These are phyloP conservation scores for Aspergillus tamarii DNA, from an alignment of 2,329 filamentous ascomycete species.

Conservation along the genomic window DNA sequence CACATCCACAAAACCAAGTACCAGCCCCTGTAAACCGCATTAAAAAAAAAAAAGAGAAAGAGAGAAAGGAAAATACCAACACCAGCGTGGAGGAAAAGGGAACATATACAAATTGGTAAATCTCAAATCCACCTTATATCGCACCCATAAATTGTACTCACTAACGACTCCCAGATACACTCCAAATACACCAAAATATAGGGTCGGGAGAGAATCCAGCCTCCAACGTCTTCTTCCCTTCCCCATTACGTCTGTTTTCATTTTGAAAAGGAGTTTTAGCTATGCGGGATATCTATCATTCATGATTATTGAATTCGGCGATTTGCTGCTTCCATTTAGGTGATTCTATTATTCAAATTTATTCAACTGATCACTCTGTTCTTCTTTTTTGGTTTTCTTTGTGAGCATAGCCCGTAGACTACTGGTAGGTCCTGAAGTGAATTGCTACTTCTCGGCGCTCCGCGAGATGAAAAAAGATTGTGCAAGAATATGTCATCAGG, in stretches of 20 bases:
- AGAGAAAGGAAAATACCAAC: slow-evolving; percentile 17
- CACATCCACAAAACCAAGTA: not conserved
- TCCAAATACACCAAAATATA: not conserved
- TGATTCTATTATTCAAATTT: not conserved
- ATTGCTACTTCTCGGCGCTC: not conserved
- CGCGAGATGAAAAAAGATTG: not conserved
- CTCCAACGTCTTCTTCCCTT: not conserved
- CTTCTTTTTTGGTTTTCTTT: not conserved
- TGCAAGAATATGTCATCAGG: not conserved
- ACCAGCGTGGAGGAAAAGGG: slow-evolving; percentile 43
- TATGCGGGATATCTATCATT: not conserved
- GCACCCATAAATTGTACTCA: not conserved
- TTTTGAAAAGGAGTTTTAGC: slow-evolving; percentile 4
- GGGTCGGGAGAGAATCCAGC: not conserved
- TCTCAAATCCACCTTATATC: not conserved
- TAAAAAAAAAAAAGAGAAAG: not conserved
- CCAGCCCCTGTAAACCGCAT: not conserved
- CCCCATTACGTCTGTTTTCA: not conserved
- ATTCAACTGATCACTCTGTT: not conserved
- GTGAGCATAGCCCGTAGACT: not conserved
- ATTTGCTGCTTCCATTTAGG: not conserved
- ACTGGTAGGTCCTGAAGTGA: not conserved
- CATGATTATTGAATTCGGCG: slow-evolving; percentile 1
- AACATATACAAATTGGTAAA: slow-evolving; percentile 25
- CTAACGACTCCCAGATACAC: not conserved